Evolutionary conservation across 345 rosid species (phyloP), one percentile per base, ranked within the genome.

Genomic region (Psidium guajava): DNA sequence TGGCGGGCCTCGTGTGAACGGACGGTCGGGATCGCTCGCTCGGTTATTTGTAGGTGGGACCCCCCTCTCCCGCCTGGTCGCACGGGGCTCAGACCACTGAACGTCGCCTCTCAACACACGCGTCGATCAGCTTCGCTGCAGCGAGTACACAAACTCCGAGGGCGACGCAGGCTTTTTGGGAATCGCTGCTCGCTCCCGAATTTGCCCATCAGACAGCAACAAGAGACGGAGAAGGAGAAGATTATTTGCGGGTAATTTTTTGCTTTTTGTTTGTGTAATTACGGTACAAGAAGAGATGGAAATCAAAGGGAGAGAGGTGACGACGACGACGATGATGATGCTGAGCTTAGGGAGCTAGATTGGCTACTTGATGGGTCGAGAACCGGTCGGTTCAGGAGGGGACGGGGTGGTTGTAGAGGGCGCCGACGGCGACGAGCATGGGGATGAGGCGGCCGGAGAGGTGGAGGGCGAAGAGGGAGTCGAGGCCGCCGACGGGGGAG

Each of bases 401-500:
- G 44, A 52, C 32, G 25, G 58, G 58, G n/a, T 28, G 47, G 47
- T 8, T 50, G 44, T 8, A 93, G 83, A 87, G 95, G 83, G 93
- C 99, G 83, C 99, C 99, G 84, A 95, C 95, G 89, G 93, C 94
- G 81, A 93, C 96, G 73, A 96, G 98, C 92, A 89, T 94, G 12
- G 97, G 99, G 69, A 96, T 96, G 81, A 96, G 99, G 85, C 90
- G 92, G 86, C 95, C 95, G 87, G 98, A 91, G 85, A 97, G 92
- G 87, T 97, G 99, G 73, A 97, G 97, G 10, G 92, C 98, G 55
- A 97, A 91, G 59, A 97, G 98, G 49, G 98, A 95, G 87, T 95
- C 98, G 15, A 97, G 94, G 13, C 99, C 98, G 14, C 99, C 99
- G 84, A 97, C 87, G 75, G 93, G 91, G 82, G 90, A 85, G 83